These are phyloP conservation scores for Blastobotrys capitulatus DNA, from an alignment of 1,139 yeast species.

Conservation along the genomic window DNA sequence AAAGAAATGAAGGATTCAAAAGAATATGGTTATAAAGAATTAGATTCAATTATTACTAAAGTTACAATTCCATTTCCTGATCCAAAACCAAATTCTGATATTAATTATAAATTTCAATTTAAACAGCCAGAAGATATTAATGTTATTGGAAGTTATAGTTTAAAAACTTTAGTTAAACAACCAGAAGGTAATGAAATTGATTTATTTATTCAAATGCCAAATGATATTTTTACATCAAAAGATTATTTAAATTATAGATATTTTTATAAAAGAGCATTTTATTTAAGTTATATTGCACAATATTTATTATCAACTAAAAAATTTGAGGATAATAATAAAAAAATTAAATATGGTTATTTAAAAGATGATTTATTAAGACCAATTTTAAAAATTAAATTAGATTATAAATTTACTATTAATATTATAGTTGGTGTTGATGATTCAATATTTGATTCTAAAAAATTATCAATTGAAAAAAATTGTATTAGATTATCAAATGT, in stretches of 20 bases:
- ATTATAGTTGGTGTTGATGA: conserved; percentile 68
- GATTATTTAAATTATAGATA: conserved; percentile 90
- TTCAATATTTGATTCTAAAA: conserved; percentile 65
- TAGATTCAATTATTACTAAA: conserved; percentile 42
- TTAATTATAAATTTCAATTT: conserved; percentile 67
- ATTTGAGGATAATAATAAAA: conserved; percentile 18
- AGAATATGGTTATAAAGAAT: conserved; percentile 48
- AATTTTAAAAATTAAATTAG: conserved; percentile 26
- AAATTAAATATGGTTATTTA: conserved; percentile 52
- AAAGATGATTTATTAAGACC: conserved; percentile 35
- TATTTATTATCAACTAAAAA: conserved; percentile 39
- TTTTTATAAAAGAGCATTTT: conserved; percentile 82
- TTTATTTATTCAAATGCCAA: conserved; percentile 77
- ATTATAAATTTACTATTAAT: conserved; percentile 50
- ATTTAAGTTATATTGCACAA: conserved; percentile 70
- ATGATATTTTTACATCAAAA: conserved; percentile 66
- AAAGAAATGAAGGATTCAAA: conserved; percentile 55
- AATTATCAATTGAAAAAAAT: conserved; percentile 65
- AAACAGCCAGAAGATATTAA: conserved; percentile 70
- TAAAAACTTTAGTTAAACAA: conserved; percentile 68
- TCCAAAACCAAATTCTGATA: conserved; percentile 66
- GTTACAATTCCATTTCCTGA: conserved; percentile 81
- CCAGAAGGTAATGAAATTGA: conserved; percentile 68
- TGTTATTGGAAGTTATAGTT: conserved; percentile 83
- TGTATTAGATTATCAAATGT: conserved; percentile 49